Conservation (phyloP, 2,329 filamentous ascomycete species). For the Botrytis deweyae region DNA sequence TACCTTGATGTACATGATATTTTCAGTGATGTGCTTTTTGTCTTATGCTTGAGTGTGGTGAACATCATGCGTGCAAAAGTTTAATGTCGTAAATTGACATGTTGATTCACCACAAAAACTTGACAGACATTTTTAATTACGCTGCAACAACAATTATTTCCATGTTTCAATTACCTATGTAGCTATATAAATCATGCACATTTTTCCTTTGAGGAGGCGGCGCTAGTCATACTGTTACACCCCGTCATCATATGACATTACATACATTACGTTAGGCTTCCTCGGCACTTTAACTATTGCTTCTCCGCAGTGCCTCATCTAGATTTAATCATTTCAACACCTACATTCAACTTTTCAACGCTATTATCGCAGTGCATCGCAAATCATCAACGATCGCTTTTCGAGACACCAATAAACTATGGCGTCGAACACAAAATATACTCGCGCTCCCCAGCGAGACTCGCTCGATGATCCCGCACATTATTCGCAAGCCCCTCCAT, state of each 20-base stretch:
- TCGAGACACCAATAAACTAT: conserved; percentile 45
- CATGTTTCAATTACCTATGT: not conserved
- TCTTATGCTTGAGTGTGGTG: not conserved
- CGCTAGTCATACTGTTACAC: conserved; percentile 7
- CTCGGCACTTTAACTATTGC: not conserved
- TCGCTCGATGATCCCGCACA: conserved; percentile 67
- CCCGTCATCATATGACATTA: conserved; percentile 7
- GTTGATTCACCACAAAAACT: not conserved
- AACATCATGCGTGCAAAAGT: not conserved
- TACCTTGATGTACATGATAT: too few relatives aligned
- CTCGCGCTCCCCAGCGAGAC: conserved; percentile 79
- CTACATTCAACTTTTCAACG: not conserved
- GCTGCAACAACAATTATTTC: not conserved
- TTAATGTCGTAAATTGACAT: not conserved
- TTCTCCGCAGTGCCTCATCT: not conserved
- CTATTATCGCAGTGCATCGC: conserved; percentile 3
- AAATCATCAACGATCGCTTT: not conserved
- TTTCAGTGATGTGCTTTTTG: not conserved
- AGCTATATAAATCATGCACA: not conserved
- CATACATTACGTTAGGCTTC: conserved; percentile 5
- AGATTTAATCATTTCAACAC: not conserved
- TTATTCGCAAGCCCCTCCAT: conserved; percentile 78
- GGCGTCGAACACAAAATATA: conserved; percentile 78
- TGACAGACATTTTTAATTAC: not conserved
- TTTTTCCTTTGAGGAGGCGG: not conserved